Base-by-base conservation (phyloP, 169 alveolate species). In the Cryptosporidium muris region DNA sequence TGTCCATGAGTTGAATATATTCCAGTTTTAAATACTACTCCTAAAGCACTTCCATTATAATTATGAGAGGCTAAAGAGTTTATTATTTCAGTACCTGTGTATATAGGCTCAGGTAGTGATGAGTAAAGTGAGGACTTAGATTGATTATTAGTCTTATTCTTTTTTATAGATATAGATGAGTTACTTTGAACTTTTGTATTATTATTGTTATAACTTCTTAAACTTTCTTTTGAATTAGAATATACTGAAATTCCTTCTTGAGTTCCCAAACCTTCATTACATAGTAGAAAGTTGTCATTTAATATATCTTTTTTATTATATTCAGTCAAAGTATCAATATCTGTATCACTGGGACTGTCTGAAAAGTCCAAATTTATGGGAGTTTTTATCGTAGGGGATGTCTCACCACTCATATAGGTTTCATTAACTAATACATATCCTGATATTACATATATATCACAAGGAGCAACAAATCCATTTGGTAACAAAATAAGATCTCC, bases 11-110 rank as follows among this genome's bases (percentile, higher is more conserved):
- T 58, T 6, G 85, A 74, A 52, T 74, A 58, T 54, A 74, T 74
- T 54, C 85, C 85, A n/a, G 85, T 74, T 74, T 68, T 54, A 52
- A 48, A 74, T 8, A 58, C 85, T n/a, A 74, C 40, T 58, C 85
- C 85, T 14, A 74, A 38, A 7, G 85, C 85, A 3, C 25, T 2
- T 34, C 42, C 25, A 16, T 48, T 25, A 3, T 58, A 74, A 7
- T 74, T 68, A 4, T 37, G 43, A 16, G 63, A 58, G 2, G 85
- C 45, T 8, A 74, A 5, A 3, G 85, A 74, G 49, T 53, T 60
- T 1, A 74, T 56, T 9, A 74, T 60, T 60, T 56, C 45, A 6
- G 85, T 74, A 16, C 85, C 85, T 68, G 60, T 74, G 62, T 54
- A 48, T n/a, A 74, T 60, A 2, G 63, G 74, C 43, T 60, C 60